Conservation (phyloP, 2,329 filamentous ascomycete genomes). For the Bimuria novae-zelandiae region DNA sequence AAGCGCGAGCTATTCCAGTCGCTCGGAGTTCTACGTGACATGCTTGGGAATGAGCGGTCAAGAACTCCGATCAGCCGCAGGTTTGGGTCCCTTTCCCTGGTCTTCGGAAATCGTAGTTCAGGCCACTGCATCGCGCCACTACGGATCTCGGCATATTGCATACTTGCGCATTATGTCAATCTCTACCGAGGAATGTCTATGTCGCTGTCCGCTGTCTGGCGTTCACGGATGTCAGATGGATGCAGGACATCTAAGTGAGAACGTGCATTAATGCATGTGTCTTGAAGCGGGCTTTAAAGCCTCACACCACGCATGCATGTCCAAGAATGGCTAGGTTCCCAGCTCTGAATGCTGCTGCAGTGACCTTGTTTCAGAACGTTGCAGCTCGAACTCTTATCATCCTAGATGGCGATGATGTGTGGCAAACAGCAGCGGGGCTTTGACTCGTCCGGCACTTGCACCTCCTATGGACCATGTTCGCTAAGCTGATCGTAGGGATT, state of each 20-base stretch:
- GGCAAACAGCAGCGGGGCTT: not conserved
- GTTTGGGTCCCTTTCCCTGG: not conserved
- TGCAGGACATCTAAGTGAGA: not conserved
- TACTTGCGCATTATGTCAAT: not conserved
- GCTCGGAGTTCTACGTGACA: not conserved
- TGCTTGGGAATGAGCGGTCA: not conserved
- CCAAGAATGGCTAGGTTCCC: not conserved
- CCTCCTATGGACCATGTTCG: not conserved
- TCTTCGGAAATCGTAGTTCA: not conserved
- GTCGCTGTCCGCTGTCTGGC: not conserved
- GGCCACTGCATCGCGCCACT: too few relatives aligned
- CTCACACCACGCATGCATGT: not conserved
- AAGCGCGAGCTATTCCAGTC: not conserved
- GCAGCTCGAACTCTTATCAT: not conserved
- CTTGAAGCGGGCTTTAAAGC: not conserved
- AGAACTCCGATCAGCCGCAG: not conserved
- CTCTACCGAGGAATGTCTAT: not conserved
- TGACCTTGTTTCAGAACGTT: conserved; percentile 5
- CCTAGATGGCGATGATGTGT: too few relatives aligned
- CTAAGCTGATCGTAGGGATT: not conserved
- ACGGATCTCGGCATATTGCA: not conserved
- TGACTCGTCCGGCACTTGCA: not conserved
- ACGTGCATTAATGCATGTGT: not conserved
- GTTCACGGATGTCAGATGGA: not conserved
- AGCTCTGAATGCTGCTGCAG: not conserved